Percentiles rank a stretch among this genome's conserved stretches.
phyloP scores from a whole-genome alignment of 2,329 filamentous ascomycete species.

The Colletotrichum tabaci region DNA sequence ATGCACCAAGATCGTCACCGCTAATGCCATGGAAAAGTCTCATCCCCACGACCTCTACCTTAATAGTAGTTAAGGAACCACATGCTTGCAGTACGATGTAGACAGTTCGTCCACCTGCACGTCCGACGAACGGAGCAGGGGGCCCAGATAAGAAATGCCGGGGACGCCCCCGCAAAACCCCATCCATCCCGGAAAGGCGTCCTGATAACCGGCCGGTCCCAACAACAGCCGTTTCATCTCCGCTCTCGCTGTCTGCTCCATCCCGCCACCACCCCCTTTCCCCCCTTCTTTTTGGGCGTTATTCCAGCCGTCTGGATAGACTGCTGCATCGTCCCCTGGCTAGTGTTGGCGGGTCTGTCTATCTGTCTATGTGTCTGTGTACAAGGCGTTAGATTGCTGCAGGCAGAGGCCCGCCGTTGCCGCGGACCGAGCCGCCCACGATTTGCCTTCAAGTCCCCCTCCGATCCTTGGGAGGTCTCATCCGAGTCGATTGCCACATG shows the following conservation, averaged over 20 bases:
- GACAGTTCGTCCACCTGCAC: neutral
- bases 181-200: neutral
- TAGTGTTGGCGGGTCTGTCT: slow-evolving; percentile 11
- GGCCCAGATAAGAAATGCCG: slow-evolving; percentile 25
- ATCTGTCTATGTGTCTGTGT: neutral
- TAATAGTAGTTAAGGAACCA: too few relatives aligned
- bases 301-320: slow-evolving; percentile 11
- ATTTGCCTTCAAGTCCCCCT: neutral
- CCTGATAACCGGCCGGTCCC: slow-evolving; percentile 6
- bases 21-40: too few relatives aligned
- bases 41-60: too few relatives aligned
- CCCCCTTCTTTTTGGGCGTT: neutral
- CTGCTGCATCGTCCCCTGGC: slow-evolving; percentile 36
- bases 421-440: slow-evolving; percentile 32
- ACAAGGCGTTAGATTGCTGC: neutral
- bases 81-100: too few relatives aligned
- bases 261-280: neutral
- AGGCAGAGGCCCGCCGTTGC: neutral
- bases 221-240: slow-evolving; percentile 2
- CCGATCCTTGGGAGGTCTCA: slow-evolving; percentile 23
- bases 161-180: slow-evolving; percentile 15
- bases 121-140: neutral
- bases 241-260: neutral
- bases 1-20: too few relatives aligned
- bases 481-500: slow-evolving; percentile 14